Conservation (phyloP, 805 yeast genomes). For the Schwanniomyces sp. region DNA sequence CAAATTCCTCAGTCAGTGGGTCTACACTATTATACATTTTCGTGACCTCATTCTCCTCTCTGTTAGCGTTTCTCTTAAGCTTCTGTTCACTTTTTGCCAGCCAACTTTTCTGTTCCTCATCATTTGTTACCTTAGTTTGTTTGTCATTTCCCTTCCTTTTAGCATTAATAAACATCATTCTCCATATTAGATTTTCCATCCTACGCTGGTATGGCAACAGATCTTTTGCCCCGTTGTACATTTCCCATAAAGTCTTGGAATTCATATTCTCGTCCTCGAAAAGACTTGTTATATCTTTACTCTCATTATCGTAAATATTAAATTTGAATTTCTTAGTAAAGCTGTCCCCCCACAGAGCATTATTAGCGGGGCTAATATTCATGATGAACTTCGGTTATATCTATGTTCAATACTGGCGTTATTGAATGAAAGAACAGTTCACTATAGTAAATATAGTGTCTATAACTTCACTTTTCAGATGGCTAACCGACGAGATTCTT, state of each 20-base stretch:
- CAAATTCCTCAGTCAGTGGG: slow-evolving; percentile 55
- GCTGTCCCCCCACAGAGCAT: background rate
- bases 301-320: background rate
- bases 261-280: slow-evolving; percentile 8
- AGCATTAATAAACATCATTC: slow-evolving; percentile 65
- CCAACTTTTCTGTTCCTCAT: background rate
- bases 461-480: background rate
- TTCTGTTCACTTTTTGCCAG: too few relatives aligned
- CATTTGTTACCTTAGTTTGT: background rate
- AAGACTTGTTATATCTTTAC: background rate
- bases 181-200: slow-evolving; percentile 85
- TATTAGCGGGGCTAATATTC: background rate
- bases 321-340: background rate
- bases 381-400: background rate
- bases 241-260: slow-evolving; percentile 59
- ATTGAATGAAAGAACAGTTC: background rate
- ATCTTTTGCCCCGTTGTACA: slow-evolving; percentile 76
- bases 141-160: background rate
- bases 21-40: slow-evolving; percentile 24
- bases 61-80: background rate
- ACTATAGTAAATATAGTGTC: background rate
- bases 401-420: background rate
- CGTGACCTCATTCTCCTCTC: background rate
- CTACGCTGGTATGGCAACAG: slow-evolving; percentile 72
- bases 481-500: background rate